Evolutionary conservation across 192 early-diverging fungal genomes (phyloP).

Genomic region (Martensiomyces pterosporus): DNA sequence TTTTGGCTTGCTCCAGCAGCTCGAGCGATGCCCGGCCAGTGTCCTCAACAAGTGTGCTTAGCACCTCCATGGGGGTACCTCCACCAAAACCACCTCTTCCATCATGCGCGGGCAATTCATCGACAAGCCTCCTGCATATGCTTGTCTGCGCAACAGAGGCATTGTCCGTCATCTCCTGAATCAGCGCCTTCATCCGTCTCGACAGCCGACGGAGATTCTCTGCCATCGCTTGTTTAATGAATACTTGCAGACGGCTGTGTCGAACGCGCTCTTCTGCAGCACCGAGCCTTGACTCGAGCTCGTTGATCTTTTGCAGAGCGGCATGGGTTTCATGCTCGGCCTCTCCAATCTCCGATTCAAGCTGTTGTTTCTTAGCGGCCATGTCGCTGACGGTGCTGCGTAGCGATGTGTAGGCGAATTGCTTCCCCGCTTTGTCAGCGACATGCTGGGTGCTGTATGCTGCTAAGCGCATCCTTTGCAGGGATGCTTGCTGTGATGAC

Average conservation of each 20-base stretch:
- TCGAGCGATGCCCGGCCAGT: too few species aligned
- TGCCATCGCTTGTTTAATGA: slow-evolving; percentile 34
- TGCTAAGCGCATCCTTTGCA: slow-evolving; percentile 14
- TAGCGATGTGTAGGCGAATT: slow-evolving; percentile 13
- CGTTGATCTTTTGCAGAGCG: slow-evolving; percentile 21
- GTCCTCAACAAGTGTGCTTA: too few species aligned
- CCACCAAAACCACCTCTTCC: too few species aligned
- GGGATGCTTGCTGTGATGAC: slow-evolving; percentile 23
- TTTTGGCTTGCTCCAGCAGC: too few species aligned
- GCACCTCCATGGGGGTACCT: too few species aligned
- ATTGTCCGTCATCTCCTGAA: slow-evolving; percentile 27
- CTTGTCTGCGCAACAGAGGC: too few species aligned
- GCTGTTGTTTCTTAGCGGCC: slow-evolving; percentile 4
- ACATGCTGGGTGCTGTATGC: slow-evolving; percentile 19
- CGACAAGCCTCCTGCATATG: too few species aligned
- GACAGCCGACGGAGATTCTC: slow-evolving; percentile 25
- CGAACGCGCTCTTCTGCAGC: slow-evolving; percentile 20
- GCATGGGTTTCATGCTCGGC: slow-evolving; percentile 20
- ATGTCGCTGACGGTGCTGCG: slow-evolving; percentile 7
- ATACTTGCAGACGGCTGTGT: slow-evolving; percentile 29
- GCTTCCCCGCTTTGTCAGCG: background rate
- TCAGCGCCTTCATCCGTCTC: slow-evolving; percentile 21
- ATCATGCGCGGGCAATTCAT: too few species aligned
- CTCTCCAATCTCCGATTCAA: slow-evolving; percentile 10
- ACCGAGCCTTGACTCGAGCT: slow-evolving; percentile 14